Conservation (phyloP, 139 green algal species). For the Yamagishiella unicocca region DNA sequence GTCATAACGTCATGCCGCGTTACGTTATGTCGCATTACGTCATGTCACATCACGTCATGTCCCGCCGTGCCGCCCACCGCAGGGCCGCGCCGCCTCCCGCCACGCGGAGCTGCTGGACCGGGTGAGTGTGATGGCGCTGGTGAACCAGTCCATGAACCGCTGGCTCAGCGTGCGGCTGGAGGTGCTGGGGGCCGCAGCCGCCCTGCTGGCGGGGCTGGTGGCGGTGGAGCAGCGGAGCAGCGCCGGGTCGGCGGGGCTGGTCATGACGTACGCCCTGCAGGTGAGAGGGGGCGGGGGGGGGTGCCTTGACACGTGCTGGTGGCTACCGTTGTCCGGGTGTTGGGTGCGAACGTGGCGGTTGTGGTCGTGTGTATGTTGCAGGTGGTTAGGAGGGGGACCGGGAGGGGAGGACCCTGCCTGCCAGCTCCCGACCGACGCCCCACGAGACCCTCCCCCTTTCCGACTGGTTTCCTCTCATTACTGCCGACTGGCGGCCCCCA, state of each 20-base stretch:
- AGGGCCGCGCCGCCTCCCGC: neutral
- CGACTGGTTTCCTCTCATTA: neutral
- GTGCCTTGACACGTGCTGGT: neutral
- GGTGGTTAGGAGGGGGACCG: neutral
- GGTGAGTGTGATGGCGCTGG: neutral
- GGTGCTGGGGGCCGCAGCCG: constrained; percentile 63
- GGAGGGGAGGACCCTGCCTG: neutral
- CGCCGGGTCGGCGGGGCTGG: constrained; percentile 65
- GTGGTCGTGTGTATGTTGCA: neutral
- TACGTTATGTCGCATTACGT: neutral
- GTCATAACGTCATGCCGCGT: neutral
- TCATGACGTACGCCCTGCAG: constrained; percentile 75
- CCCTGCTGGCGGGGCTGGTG: constrained; percentile 70
- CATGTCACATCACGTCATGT: neutral
- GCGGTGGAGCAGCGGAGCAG: constrained; percentile 72
- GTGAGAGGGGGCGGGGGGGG: neutral
- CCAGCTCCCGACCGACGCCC: neutral
- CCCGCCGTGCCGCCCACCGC: no score
- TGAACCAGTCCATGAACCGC: constrained; percentile 33
- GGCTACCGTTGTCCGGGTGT: neutral
- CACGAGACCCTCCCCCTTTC: neutral
- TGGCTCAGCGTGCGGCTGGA: constrained; percentile 85
- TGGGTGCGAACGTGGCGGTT: neutral
- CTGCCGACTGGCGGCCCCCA: no score
- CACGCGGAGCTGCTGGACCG: constrained; percentile 19